Percentiles rank a stretch among this genome's conserved stretches.
Conservation (phyloP, 805 yeast species). For the Candida tammaniensis region DNA sequence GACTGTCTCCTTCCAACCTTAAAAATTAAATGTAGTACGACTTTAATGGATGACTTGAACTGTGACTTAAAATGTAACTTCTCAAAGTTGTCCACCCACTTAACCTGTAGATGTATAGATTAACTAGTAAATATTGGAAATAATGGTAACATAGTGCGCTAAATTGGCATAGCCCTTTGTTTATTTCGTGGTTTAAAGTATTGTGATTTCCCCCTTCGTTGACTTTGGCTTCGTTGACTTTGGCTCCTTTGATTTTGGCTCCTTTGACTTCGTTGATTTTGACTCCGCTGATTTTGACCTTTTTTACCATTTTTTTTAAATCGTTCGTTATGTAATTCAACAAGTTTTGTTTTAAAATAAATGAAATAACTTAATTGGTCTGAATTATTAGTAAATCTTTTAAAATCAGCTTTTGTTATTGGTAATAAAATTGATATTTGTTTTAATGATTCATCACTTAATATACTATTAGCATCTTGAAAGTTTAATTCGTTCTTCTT, state of each 20-base stretch:
- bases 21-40: too few species aligned
- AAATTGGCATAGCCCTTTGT: slow-evolving; percentile 11
- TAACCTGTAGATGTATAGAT: not conserved
- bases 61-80: not conserved
- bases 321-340: slow-evolving; percentile 29
- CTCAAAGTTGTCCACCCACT: not conserved
- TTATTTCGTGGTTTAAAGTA: slow-evolving; percentile 2
- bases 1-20: too few species aligned
- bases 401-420: slow-evolving; percentile 44
- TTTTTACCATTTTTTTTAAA: too few species aligned
- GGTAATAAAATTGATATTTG: slow-evolving; percentile 60
- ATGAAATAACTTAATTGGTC: slow-evolving; percentile 31
- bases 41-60: too few species aligned
- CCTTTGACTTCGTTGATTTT: not conserved
- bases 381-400: slow-evolving; percentile 33
- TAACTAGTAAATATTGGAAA: not conserved
- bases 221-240: not conserved
- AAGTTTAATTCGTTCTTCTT: slow-evolving; percentile 40
- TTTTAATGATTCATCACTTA: slow-evolving; percentile 37
- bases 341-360: slow-evolving; percentile 37
- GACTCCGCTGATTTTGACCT: too few species aligned
- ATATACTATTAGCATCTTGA: slow-evolving; percentile 20
- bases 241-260: not conserved
- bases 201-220: not conserved
- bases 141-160: not conserved